These are phyloP conservation scores for Fusarium nodosum DNA, from an alignment of 2,329 filamentous ascomycete species.

Conservation along the genomic window DNA sequence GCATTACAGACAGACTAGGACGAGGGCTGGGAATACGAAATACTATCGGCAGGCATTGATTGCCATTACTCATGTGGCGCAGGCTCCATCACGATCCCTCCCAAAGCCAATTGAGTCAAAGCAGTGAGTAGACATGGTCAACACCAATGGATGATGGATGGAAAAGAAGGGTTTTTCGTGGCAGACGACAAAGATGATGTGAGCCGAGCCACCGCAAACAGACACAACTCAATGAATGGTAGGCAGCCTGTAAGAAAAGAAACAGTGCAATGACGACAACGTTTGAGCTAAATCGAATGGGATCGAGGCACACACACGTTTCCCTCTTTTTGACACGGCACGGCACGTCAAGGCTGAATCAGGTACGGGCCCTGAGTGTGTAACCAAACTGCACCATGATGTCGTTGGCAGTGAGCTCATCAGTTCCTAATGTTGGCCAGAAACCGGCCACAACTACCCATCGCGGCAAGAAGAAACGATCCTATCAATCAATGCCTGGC, in stretches of 20 bases:
- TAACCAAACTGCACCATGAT: background rate
- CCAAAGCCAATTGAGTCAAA: slow-evolving; percentile 20
- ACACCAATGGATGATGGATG: slow-evolving; percentile 12
- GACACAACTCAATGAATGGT: background rate
- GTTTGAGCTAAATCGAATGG: slow-evolving; percentile 35
- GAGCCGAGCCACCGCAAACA: slow-evolving; percentile 24
- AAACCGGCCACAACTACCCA: slow-evolving; percentile 5
- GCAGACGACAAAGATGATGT: slow-evolving; percentile 29
- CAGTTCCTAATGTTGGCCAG: slow-evolving; percentile 1
- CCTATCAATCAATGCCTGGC: slow-evolving; percentile 1
- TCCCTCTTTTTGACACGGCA: slow-evolving; percentile 25
- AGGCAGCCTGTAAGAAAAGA: slow-evolving; percentile 4
- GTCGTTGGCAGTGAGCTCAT: slow-evolving; percentile 1
- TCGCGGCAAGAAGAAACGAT: slow-evolving; percentile 12
- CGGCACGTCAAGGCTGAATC: slow-evolving; percentile 28
- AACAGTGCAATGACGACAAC: slow-evolving; percentile 31
- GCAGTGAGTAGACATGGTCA: slow-evolving; percentile 13
- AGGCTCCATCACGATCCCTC: slow-evolving; percentile 18
- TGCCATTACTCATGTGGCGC: slow-evolving; percentile 30
- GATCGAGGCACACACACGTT: slow-evolving; percentile 19
- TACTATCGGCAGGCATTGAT: slow-evolving; percentile 13
- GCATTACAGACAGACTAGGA: slow-evolving; percentile 21
- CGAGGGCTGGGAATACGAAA: slow-evolving; percentile 28
- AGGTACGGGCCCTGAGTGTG: slow-evolving; percentile 11
- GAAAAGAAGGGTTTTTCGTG: background rate